Percentiles rank a stretch among this genome's conserved stretches.
These are phyloP conservation scores for Globisporangium recalcitrans DNA, from an alignment of 352 stramenopile genomes.

Conservation along the genomic window DNA sequence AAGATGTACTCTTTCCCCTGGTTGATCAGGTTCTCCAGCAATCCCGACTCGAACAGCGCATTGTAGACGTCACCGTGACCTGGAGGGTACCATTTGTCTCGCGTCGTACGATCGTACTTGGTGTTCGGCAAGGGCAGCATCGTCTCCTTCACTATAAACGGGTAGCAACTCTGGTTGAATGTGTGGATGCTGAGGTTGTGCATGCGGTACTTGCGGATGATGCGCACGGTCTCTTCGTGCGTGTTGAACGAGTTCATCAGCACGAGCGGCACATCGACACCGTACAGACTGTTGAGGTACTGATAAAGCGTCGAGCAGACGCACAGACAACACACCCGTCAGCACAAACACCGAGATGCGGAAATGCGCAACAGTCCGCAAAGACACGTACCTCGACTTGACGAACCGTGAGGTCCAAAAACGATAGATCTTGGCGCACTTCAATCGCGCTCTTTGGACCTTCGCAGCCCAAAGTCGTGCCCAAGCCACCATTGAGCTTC, in stretches of 20 bases:
- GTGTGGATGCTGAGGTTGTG: conserved; percentile 94
- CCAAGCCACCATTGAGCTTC: conserved; percentile 99
- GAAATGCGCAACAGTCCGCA: background rate
- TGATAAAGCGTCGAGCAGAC: conserved; percentile 16
- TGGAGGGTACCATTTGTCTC: conserved; percentile 93
- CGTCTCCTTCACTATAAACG: conserved; percentile 88
- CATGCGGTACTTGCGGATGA: conserved; percentile 96
- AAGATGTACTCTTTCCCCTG: conserved; percentile 99
- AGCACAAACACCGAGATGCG: background rate
- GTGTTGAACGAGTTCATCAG: conserved; percentile 99
- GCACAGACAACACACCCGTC: background rate
- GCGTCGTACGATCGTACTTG: conserved; percentile 77
- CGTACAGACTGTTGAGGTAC: conserved; percentile 90
- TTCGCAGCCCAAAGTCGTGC: conserved; percentile 96
- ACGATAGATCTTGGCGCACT: conserved; percentile 92
- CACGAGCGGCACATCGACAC: conserved; percentile 97
- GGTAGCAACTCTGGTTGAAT: conserved; percentile 93
- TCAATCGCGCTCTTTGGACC: conserved; percentile 92
- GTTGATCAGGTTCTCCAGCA: conserved; percentile 94
- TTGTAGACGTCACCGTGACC: conserved; percentile 99
- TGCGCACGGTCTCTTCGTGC: conserved; percentile 96
- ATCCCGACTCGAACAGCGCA: conserved; percentile 94
- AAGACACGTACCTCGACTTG: conserved; percentile 87
- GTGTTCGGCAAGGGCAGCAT: conserved; percentile 84
- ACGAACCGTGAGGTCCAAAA: conserved; percentile 98